Percentiles rank a stretch among this genome's conserved stretches.
These are phyloP conservation scores for Debaryomyces hansenii DNA, from an alignment of 805 yeast species.

Conservation along the genomic window DNA sequence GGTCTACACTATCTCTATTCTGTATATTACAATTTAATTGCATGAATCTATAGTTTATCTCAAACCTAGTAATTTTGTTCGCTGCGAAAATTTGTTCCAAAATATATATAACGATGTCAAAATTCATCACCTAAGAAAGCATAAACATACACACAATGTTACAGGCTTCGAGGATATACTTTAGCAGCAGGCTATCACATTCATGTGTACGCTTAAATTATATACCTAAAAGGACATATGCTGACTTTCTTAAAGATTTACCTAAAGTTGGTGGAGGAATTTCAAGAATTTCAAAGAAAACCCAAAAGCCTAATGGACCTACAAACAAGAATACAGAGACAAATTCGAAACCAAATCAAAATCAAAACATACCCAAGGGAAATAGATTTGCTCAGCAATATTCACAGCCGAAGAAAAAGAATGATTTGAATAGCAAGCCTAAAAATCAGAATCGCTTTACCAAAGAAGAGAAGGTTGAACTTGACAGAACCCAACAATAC, in stretches of 20 bases:
- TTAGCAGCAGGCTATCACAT: neutral
- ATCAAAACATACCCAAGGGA: constrained; percentile 11
- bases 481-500: constrained; percentile 4
- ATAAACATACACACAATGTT: neutral
- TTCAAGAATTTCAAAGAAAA: constrained; percentile 15
- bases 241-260: constrained; percentile 23
- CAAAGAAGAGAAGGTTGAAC: neutral
- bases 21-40: constrained; percentile 1
- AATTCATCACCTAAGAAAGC: neutral
- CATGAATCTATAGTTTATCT: neutral
- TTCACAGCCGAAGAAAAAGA: neutral
- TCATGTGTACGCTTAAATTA: neutral
- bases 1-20: neutral
- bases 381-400: constrained; percentile 36
- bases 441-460: neutral
- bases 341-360: neutral
- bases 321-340: neutral
- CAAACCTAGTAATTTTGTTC: neutral
- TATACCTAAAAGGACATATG: constrained; percentile 1
- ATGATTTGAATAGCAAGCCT: neutral
- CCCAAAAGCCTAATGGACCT: neutral
- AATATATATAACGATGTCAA: neutral
- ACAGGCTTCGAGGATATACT: neutral
- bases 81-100: neutral
- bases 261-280: constrained; percentile 30